Conservation (phyloP, 306 rosid genomes). For the Alnus rubra region DNA sequence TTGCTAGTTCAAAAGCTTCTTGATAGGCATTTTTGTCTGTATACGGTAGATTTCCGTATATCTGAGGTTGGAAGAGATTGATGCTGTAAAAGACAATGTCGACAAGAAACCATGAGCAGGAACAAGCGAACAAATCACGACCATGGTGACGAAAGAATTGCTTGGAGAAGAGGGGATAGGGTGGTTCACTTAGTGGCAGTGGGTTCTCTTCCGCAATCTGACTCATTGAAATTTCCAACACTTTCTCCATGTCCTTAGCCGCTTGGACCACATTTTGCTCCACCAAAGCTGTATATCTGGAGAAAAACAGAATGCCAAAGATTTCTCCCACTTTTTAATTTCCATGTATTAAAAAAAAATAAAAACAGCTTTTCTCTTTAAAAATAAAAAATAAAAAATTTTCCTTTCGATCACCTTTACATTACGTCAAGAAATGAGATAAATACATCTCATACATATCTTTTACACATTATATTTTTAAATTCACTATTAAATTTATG, state of each 20-base stretch:
- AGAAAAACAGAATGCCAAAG: too few species aligned
- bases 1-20: slow-evolving; percentile 44
- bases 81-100: slow-evolving; percentile 75
- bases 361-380: too few species aligned
- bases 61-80: slow-evolving; percentile 61
- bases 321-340: too few species aligned
- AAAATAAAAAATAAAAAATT: too few species aligned
- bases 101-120: slow-evolving; percentile 54
- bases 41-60: slow-evolving; percentile 31
- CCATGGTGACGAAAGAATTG: slow-evolving; percentile 59
- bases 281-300: slow-evolving; percentile 6
- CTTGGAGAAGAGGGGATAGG: slow-evolving; percentile 48
- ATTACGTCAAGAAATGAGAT: too few species aligned
- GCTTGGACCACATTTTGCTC: slow-evolving; percentile 60
- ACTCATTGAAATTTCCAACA: slow-evolving; percentile 47
- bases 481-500: too few species aligned
- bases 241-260: slow-evolving; percentile 70
- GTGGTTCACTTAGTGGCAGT: background rate
- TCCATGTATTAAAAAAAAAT: too few species aligned
- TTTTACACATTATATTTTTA: too few species aligned
- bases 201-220: slow-evolving; percentile 51
- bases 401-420: too few species aligned
- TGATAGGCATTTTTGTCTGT: slow-evolving; percentile 6
- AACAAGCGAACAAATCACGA: slow-evolving; percentile 62
- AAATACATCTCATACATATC: too few species aligned